Percentiles rank a stretch among this genome's conserved stretches.
These are phyloP conservation scores for Fusarium stilboides DNA, from an alignment of 2,329 filamentous ascomycete species.

Conservation along the genomic window DNA sequence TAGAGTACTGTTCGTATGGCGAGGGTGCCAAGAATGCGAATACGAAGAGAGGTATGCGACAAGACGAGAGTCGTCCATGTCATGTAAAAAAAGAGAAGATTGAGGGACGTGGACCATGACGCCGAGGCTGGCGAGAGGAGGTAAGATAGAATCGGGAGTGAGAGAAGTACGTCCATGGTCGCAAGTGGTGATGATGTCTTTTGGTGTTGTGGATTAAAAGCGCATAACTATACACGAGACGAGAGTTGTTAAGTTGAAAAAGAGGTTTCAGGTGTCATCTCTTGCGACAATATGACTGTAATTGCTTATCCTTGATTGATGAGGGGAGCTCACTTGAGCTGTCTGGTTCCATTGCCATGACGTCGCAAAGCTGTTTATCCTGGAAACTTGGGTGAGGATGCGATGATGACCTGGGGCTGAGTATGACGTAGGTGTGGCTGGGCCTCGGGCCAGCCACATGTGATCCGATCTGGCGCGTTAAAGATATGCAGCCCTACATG, in stretches of 20 bases:
- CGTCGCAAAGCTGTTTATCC: conserved; percentile 27
- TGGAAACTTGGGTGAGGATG: conserved; percentile 19
- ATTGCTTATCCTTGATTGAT: neutral
- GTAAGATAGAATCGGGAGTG: conserved; percentile 80
- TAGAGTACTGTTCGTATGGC: conserved; percentile 79
- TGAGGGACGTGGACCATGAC: conserved; percentile 84
- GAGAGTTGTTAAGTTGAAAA: neutral
- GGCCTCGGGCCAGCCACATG: conserved; percentile 27
- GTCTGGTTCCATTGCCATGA: conserved; percentile 27
- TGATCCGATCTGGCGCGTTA: neutral
- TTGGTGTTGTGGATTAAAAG: conserved; percentile 17
- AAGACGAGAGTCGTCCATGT: conserved; percentile 89
- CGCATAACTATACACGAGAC: conserved; percentile 9
- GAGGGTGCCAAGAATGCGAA: conserved; percentile 81
- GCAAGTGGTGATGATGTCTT: conserved; percentile 13
- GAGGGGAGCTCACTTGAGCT: neutral
- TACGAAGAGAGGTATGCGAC: conserved; percentile 79
- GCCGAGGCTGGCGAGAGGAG: conserved; percentile 73
- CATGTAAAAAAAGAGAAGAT: conserved; percentile 90
- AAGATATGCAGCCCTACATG: neutral
- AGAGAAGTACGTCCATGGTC: conserved; percentile 77
- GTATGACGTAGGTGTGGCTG: conserved; percentile 43
- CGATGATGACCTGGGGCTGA: neutral
- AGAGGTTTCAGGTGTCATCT: neutral
- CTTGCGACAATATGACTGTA: neutral